Base-by-base conservation (phyloP, 148 eudicot species). In the Vaccinium darrowii region DNA sequence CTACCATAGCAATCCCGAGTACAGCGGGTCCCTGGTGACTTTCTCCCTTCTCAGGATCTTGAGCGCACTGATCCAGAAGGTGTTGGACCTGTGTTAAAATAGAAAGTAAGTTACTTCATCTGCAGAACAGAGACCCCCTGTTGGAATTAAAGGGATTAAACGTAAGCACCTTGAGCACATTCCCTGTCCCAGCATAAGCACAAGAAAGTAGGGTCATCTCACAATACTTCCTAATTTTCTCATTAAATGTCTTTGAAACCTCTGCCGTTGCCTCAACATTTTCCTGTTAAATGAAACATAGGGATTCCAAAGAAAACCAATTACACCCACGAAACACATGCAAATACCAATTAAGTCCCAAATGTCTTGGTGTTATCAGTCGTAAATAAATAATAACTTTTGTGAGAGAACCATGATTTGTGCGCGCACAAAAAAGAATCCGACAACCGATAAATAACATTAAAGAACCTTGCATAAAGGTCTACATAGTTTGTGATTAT, bases 171-270 rank as follows among this genome's bases (percentile, higher is more conserved):
- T 97, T 95, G 23, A 95, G 93, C 80, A 97, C 99, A 81, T 97
- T 94, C 83, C 99, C 98, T 8, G 98, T 95, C 84, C 99, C 99
- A 82, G 99, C 99, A 90, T 95, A 97, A 76, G 99, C 99, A 93
- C 98, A 97, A 62, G 99, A 94, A 76, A 93, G 93, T 80, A 97
- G 90, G 81, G 96, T 95, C 95, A 97, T 92, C 84, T 97, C 98
- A 88, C 98, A 95, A 84, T 95, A 91, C 79, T 95, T 94, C 79
- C 98, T 91, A 72, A 97, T 94, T 85, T 95, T 95, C 79, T 94
- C 96, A 89, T 95, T 93, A 80, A 94, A 94, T 49, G 98, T 96
- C 89, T 93, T 95, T 3, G 98, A 95, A 82, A 94, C 98, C 89
- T 95, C 99, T 77, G 96, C 93, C 25, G 97, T 97, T 50, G 93